A percentile compares a stretch with the other conserved stretches of the same genome.
These are phyloP conservation scores for Paramyrothecium sp. DNA, from an alignment of 2,329 filamentous ascomycete genomes.

Conservation along the genomic window DNA sequence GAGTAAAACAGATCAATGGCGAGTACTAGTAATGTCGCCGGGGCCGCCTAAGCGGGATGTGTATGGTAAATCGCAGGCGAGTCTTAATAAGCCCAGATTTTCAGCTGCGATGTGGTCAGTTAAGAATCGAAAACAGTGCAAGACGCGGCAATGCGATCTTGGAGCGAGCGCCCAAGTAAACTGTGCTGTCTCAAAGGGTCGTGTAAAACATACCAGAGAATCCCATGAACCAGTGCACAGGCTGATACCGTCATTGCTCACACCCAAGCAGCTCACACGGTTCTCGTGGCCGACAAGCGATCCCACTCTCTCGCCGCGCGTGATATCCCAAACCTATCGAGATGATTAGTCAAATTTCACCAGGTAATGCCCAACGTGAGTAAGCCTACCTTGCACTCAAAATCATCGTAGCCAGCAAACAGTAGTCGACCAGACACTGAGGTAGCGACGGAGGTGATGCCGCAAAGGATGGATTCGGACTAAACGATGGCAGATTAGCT, in stretches of 20 bases:
- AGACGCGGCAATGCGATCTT: not conserved
- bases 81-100: constrained; percentile 79
- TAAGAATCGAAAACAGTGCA: too few relatives aligned
- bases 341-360: constrained; percentile 11
- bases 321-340: constrained; percentile 92
- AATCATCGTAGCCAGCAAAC: constrained; percentile 98
- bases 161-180: not conserved
- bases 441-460: constrained; percentile 96
- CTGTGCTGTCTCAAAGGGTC: too few relatives aligned
- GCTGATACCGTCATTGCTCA: constrained; percentile 98
- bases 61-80: constrained; percentile 19
- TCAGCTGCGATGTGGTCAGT: constrained; percentile 55
- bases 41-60: constrained; percentile 23
- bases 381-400: constrained; percentile 91
- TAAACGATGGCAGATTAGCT: too few relatives aligned
- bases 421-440: constrained; percentile 93
- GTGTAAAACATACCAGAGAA: constrained; percentile 73
- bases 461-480: constrained; percentile 96
- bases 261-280: constrained; percentile 95
- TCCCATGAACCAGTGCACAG: constrained; percentile 99
- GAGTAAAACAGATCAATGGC: constrained; percentile 22
- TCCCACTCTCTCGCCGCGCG: constrained; percentile 94
- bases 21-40: constrained; percentile 25
- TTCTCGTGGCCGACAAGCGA: constrained; percentile 97
- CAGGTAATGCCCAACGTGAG: not conserved